These are phyloP conservation scores for Pythium scleroteichum DNA, from an alignment of 352 stramenopile genomes.

Conservation along the genomic window DNA sequence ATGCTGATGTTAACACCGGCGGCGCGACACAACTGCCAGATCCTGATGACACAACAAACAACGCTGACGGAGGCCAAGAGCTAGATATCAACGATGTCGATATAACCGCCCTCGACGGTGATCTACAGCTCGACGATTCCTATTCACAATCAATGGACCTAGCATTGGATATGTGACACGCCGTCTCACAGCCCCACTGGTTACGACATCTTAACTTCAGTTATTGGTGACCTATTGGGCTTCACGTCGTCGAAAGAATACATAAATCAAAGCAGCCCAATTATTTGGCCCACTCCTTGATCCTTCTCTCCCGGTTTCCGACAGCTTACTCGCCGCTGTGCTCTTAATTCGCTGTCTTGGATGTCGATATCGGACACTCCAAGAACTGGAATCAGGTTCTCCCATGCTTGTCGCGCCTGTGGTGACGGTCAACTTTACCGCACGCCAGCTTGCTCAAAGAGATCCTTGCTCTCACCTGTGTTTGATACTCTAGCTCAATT, in stretches of 20 bases:
- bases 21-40: conserved; percentile 11
- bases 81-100: conserved; percentile 11
- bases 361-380: conserved; percentile 59
- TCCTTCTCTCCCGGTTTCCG: conserved; percentile 74
- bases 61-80: conserved; percentile 2
- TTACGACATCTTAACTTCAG: neutral
- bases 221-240: neutral
- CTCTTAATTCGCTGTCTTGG: conserved; percentile 53
- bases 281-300: conserved; percentile 52
- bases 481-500: conserved; percentile 81
- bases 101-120: conserved; percentile 9
- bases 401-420: conserved; percentile 73
- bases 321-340: conserved; percentile 51
- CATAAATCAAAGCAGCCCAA: conserved; percentile 57
- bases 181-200: neutral
- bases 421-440: neutral
- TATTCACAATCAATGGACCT: conserved; percentile 26
- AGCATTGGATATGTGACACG: conserved; percentile 26
- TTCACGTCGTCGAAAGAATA: neutral
- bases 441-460: neutral
- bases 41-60: conserved; percentile 7
- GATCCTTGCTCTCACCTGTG: conserved; percentile 42
- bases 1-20: conserved; percentile 33
- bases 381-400: conserved; percentile 67
- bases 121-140: conserved; percentile 20